Conservation (phyloP, 495 filamentous ascomycete genomes). For the Trichoderma parareesei region DNA sequence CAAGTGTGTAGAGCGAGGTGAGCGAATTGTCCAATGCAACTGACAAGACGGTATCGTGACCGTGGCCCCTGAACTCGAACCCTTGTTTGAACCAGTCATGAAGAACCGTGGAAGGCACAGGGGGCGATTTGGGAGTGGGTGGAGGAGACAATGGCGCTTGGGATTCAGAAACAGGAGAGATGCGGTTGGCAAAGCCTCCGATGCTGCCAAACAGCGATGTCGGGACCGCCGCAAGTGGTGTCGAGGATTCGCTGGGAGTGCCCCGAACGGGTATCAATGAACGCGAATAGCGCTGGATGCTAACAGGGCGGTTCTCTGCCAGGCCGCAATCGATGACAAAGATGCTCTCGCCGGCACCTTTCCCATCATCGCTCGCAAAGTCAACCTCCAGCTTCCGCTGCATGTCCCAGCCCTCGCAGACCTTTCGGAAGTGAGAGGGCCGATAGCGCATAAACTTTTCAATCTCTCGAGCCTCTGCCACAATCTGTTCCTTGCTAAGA, state of each 20-base stretch:
- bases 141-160: conserved; percentile 14
- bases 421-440: conserved; percentile 69
- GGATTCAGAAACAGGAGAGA: not conserved
- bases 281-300: conserved; percentile 27
- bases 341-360: conserved; percentile 63
- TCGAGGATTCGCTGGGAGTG: not conserved
- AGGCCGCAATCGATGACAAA: conserved; percentile 65
- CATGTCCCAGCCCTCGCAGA: conserved; percentile 90
- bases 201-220: conserved; percentile 7
- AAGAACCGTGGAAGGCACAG: not conserved
- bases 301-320: conserved; percentile 40
- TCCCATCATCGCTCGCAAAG: conserved; percentile 72
- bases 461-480: conserved; percentile 71
- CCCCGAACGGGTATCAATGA: not conserved
- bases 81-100: conserved; percentile 32
- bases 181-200: not conserved
- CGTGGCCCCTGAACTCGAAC: conserved; percentile 25
- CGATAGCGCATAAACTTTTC: conserved; percentile 65
- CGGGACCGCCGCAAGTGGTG: not conserved
- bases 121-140: conserved; percentile 1
- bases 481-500: conserved; percentile 59
- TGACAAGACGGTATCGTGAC: conserved; percentile 49
- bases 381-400: conserved; percentile 76
- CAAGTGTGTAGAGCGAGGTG: conserved; percentile 56
- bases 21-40: conserved; percentile 69